Percentiles rank a stretch among this genome's conserved stretches.
Conservation (phyloP, 306 rosid genomes). For the Leucaena leucocephala region DNA sequence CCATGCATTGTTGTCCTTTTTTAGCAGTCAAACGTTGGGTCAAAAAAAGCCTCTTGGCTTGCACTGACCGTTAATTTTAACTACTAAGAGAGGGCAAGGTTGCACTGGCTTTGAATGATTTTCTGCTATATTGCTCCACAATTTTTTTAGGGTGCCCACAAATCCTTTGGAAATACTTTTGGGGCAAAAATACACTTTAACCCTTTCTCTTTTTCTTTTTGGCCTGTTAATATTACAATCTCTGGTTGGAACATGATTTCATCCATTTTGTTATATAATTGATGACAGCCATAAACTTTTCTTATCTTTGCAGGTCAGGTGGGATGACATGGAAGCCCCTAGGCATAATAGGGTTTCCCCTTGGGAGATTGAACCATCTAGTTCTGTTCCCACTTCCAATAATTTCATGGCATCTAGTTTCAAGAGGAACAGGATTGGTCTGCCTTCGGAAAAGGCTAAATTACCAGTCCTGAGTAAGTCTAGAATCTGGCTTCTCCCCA, state of each 20-base stretch:
- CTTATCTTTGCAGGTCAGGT: conserved; percentile 70
- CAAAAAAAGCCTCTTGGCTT: not conserved
- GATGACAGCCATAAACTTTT: not conserved
- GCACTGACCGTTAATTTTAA: not conserved
- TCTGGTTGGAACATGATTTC: not conserved
- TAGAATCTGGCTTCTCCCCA: not conserved
- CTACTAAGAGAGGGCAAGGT: not conserved
- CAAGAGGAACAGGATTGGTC: conserved; percentile 77
- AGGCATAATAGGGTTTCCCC: conserved; percentile 96
- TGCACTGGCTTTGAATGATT: not conserved
- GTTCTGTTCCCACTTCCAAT: conserved; percentile 62
- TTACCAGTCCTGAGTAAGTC: conserved; percentile 77
- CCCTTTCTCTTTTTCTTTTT: not conserved
- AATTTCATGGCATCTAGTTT: conserved; percentile 66
- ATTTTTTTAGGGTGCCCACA: not conserved
- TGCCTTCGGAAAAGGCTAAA: conserved; percentile 57
- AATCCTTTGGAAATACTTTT: not conserved
- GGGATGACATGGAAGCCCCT: conserved; percentile 78
- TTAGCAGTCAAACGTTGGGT: not conserved
- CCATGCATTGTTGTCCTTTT: not conserved
- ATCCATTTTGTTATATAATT: not conserved
- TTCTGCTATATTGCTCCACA: too few relatives aligned
- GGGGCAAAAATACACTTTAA: not conserved
- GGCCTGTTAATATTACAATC: not conserved
- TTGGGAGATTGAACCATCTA: conserved; percentile 93